Conservation (phyloP, 2,329 filamentous ascomycete species). For the Penicillium concentricum region DNA sequence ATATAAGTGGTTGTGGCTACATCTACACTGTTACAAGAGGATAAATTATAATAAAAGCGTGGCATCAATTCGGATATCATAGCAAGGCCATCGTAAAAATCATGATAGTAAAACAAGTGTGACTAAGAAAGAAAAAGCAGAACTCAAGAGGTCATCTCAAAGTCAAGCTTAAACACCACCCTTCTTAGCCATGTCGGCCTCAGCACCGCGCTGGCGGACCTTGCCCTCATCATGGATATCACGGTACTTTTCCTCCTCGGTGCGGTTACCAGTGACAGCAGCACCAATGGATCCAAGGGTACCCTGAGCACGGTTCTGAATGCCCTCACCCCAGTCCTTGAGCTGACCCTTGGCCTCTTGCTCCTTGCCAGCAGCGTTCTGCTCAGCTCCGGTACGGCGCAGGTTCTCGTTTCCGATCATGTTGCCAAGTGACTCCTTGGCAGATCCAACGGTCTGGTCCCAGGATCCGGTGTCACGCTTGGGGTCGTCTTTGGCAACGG, state of each 20-base stretch:
- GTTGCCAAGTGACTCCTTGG: constrained; percentile 78
- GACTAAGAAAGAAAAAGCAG: background rate
- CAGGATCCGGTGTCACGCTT: constrained; percentile 71
- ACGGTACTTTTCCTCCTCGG: constrained; percentile 64
- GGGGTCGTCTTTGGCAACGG: constrained; percentile 68
- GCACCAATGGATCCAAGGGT: constrained; percentile 69
- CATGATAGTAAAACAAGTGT: constrained; percentile 4
- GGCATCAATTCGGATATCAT: constrained; percentile 22
- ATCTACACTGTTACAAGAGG: no score
- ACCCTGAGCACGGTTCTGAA: constrained; percentile 66
- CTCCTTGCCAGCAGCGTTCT: constrained; percentile 76
- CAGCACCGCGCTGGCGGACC: constrained; percentile 77
- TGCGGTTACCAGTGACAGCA: constrained; percentile 68
- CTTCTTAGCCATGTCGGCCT: constrained; percentile 73
- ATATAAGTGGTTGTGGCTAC: no score
- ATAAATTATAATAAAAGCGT: background rate
- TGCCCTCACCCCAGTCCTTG: constrained; percentile 68
- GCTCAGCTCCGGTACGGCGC: constrained; percentile 70
- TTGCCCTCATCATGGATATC: constrained; percentile 77
- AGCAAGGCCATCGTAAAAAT: constrained; percentile 12
- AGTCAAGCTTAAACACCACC: constrained; percentile 10
- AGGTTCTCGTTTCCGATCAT: constrained; percentile 72
- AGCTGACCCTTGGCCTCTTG: constrained; percentile 83
- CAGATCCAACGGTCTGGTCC: constrained; percentile 86
- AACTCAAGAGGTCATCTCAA: background rate